Conservation (phyloP, 208 protist species). For the Wallacemonas rigidus region DNA sequence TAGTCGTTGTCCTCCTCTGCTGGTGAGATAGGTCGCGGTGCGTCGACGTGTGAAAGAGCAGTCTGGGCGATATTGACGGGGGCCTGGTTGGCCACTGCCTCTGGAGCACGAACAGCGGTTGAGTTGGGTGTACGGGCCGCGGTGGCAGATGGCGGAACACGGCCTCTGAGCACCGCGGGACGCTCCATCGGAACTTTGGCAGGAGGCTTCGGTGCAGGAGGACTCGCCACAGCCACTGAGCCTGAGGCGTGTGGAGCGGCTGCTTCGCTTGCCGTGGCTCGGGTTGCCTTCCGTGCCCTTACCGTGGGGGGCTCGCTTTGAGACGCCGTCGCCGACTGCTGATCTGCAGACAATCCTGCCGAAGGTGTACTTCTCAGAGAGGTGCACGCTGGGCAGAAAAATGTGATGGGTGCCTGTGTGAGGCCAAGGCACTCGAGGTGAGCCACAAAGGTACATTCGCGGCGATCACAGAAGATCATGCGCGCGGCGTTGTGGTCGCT, state of each 20-base stretch:
- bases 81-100: neutral
- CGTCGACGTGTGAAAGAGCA: neutral
- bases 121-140: neutral
- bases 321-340: neutral
- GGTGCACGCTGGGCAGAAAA: constrained; percentile 61
- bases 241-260: neutral
- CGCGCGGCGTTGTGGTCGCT: constrained; percentile 54
- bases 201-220: neutral
- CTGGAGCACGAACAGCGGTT: neutral
- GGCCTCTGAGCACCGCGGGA: neutral
- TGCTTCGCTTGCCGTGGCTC: neutral
- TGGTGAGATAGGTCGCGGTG: too few relatives aligned
- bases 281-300: too few relatives aligned
- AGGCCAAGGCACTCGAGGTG: constrained; percentile 79
- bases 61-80: constrained; percentile 39
- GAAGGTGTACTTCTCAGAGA: constrained; percentile 29
- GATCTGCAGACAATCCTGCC: neutral
- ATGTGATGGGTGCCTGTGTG: constrained; percentile 63
- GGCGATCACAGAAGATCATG: constrained; percentile 87
- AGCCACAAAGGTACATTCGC: constrained; percentile 69
- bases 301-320: neutral
- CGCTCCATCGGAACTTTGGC: constrained; percentile 2
- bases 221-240: neutral
- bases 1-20: constrained; percentile 29
- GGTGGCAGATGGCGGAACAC: neutral